Percentiles rank a stretch among this genome's conserved stretches.
Conservation (phyloP, 495 filamentous ascomycete species). For the Penicillium lividum region DNA sequence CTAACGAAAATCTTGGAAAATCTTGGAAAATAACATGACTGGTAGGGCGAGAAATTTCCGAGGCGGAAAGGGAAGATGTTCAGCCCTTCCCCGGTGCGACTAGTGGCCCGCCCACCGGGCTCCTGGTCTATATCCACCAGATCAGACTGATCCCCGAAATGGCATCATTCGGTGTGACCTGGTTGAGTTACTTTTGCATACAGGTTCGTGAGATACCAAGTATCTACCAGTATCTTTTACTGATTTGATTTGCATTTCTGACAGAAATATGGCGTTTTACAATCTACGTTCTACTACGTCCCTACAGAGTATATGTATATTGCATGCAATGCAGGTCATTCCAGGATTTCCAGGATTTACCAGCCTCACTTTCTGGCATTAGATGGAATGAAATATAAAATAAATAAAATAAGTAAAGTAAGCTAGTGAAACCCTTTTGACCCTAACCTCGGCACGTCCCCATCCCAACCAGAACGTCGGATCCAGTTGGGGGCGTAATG, state of each 20-base stretch:
- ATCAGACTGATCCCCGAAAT: constrained; percentile 22
- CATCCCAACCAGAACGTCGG: constrained; percentile 29
- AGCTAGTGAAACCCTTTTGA: constrained; percentile 11
- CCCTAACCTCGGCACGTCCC: constrained; percentile 21
- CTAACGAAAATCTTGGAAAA: background rate
- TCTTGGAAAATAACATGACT: background rate
- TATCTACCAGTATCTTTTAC: background rate
- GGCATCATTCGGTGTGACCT: constrained; percentile 15
- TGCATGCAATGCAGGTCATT: constrained; percentile 4
- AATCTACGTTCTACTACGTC: background rate
- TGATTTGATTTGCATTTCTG: background rate
- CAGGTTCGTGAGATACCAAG: background rate
- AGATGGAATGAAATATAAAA: background rate
- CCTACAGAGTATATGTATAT: background rate
- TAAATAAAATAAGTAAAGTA: background rate
- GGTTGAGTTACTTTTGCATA: background rate
- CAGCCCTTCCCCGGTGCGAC: constrained; percentile 19
- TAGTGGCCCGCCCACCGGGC: constrained; percentile 18
- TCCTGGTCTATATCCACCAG: constrained; percentile 14
- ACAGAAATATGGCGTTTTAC: background rate
- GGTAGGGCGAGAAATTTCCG: constrained; percentile 4
- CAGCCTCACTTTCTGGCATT: background rate
- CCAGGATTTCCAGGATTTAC: background rate
- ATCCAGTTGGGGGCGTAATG: constrained; percentile 25
- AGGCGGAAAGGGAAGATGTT: background rate